Evolutionary conservation across 352 stramenopile species (phyloP), one percentile per base, ranked within the genome.

Genomic region (Pythium utonaiense): DNA sequence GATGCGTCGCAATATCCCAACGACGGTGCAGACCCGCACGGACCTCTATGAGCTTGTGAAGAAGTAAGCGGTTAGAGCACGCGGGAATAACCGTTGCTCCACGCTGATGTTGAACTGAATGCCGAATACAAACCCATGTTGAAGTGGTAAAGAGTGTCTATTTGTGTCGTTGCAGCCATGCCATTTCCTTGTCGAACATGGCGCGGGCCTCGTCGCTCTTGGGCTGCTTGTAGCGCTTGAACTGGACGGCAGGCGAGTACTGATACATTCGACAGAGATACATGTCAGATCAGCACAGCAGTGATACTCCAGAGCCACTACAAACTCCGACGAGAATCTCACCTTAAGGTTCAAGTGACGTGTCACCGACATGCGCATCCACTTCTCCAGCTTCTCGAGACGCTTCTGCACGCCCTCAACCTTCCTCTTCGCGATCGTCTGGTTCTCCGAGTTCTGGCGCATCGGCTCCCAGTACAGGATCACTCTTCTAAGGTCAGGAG

Each of bases 1-100:
- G 70, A 97, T 99, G 80, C 89, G 97, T 56, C 85, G 76, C 57
- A 97, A 96, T 64, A 99, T 99, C 66, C 97, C 97, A 25, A 98
- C 96, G 22, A 79, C 78, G n/a, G 74, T 80, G 48, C 98, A 99
- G 78, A 95, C 92, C 60, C 85, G 98, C 61, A 70, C 72, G 17
- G 98, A 99, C 78, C 67, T 99, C 42, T 99, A 99, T 75, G 76
- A 93, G 45, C 75, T 96, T 34, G 69, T 91, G 42, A 70, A 91
- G 61, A 95, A 95, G 73, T 87, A 45, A 88, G n/a, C 14, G 38
- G 1, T 12, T 7, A 25, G 25, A 24, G 36, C 13, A 17, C 10
- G 16, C 5, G 12, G 1, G 14, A 44, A 44, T 4, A 19, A n/a
- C 38, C 38, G 19, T 27, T 27, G 44, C 44, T 34, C 27, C n/a